phyloP scores from a whole-genome alignment of 2,329 filamentous ascomycete species.

The Colletotrichum orchidophilum region DNA sequence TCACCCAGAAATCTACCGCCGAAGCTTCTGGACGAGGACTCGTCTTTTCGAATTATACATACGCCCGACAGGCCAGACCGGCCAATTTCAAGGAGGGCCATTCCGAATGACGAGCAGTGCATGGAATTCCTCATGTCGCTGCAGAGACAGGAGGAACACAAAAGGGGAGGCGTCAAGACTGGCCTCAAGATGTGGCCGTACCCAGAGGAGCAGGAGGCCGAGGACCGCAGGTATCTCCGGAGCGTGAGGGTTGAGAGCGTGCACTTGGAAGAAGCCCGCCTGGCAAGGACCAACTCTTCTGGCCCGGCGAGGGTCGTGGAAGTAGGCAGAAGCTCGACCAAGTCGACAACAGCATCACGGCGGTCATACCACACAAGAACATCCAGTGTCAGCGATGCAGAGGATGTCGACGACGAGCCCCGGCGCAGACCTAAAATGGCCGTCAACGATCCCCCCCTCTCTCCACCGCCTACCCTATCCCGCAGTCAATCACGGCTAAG shows the following conservation, averaged over 20 bases:
- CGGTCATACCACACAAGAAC: background rate
- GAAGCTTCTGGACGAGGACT: background rate
- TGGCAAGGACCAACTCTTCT: conserved; percentile 28
- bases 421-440: background rate
- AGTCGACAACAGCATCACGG: conserved; percentile 11
- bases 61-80: conserved; percentile 32
- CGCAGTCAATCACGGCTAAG: conserved; percentile 1
- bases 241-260: conserved; percentile 26
- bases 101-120: conserved; percentile 34
- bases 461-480: conserved; percentile 18
- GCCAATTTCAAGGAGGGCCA: conserved; percentile 29
- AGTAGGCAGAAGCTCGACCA: conserved; percentile 28
- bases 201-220: conserved; percentile 15
- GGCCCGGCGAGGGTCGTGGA: conserved; percentile 27
- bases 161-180: conserved; percentile 8
- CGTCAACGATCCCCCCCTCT: background rate
- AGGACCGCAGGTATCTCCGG: conserved; percentile 13
- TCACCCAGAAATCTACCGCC: background rate
- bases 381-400: conserved; percentile 1
- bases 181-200: conserved; percentile 25
- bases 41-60: conserved; percentile 25
- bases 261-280: conserved; percentile 24
- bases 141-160: conserved; percentile 28
- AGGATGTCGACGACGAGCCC: background rate
- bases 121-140: conserved; percentile 34